Conservation (phyloP, 2,329 filamentous ascomycete genomes). For the Celoporthe dispersa region DNA sequence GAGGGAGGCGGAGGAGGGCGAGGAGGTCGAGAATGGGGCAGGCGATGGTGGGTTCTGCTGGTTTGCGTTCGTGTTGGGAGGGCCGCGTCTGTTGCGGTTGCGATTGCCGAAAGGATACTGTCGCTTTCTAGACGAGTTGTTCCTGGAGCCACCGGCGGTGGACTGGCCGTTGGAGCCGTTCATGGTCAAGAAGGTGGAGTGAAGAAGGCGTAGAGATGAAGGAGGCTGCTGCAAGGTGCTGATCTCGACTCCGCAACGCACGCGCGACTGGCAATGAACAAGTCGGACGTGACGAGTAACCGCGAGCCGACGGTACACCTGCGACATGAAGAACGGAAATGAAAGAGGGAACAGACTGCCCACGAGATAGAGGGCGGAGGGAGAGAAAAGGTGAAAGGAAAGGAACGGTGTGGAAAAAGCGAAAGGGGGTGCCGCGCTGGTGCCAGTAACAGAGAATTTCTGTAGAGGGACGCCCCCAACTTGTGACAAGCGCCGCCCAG, state of each 20-base stretch:
- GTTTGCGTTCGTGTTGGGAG: not conserved
- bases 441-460: slow-evolving; percentile 4
- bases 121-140: slow-evolving; percentile 16
- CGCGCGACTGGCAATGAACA: not conserved
- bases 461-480: not conserved
- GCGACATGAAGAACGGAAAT: not conserved
- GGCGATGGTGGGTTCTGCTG: not conserved
- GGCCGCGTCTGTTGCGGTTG: slow-evolving; percentile 13
- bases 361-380: too few species aligned
- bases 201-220: slow-evolving; percentile 4
- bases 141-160: not conserved
- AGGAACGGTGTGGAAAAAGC: too few species aligned
- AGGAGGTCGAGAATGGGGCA: slow-evolving; percentile 9
- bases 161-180: not conserved
- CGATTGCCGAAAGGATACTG: slow-evolving; percentile 17
- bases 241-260: not conserved
- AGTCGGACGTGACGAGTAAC: not conserved
- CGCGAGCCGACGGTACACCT: not conserved
- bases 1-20: slow-evolving; percentile 1
- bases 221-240: not conserved
- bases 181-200: slow-evolving; percentile 19
- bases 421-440: not conserved
- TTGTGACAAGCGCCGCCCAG: not conserved
- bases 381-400: not conserved
- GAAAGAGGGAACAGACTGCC: not conserved